Percentiles rank a stretch among this genome's conserved stretches.
phyloP scores from a whole-genome alignment of 176 grass and related monocot genomes.

The Oryza meridionalis region DNA sequence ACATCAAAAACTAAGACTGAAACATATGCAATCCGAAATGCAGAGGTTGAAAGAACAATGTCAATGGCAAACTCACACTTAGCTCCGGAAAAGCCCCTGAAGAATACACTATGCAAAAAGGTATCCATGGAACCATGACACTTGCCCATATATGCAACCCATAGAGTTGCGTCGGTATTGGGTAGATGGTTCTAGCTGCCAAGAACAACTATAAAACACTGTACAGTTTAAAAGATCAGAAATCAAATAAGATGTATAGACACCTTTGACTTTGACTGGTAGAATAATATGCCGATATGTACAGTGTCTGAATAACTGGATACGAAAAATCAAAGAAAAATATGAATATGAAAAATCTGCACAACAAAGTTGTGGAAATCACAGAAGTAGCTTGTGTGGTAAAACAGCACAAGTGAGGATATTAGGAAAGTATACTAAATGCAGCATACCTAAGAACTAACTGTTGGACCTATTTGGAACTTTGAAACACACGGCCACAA shows the following conservation, averaged over 20 bases:
- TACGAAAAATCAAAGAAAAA: not conserved
- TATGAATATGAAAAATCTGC: not conserved
- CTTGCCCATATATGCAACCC: not conserved
- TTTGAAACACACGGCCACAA: not conserved
- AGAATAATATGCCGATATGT: not conserved
- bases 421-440: conserved; percentile 32
- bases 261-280: not conserved
- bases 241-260: not conserved
- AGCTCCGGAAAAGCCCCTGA: not conserved
- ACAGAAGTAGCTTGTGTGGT: not conserved
- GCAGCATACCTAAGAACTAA: conserved; percentile 10
- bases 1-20: not conserved
- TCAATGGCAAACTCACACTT: not conserved
- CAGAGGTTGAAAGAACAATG: not conserved
- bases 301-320: conserved; percentile 9
- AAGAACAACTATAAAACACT: not conserved
- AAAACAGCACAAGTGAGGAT: not conserved
- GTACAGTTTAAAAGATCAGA: not conserved
- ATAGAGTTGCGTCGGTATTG: not conserved
- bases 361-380: not conserved
- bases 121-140: not conserved
- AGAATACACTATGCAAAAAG: not conserved
- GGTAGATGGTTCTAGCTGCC: not conserved
- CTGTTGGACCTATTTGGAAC: not conserved
- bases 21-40: not conserved